Conservation (phyloP, 164 flowering plant species). For the Kingdonia uniflora region DNA sequence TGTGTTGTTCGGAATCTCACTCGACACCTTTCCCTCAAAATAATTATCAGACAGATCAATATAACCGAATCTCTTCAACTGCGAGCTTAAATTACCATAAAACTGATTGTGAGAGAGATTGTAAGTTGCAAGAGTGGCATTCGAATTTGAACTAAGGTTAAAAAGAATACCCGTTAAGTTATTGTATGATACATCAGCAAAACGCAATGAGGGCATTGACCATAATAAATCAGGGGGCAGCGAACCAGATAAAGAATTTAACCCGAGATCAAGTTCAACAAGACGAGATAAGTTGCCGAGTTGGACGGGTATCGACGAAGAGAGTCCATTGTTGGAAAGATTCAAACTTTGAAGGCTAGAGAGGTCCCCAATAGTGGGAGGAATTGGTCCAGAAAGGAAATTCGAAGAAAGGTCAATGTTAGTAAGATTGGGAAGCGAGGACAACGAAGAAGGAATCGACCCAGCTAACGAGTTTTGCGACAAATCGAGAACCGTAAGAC, state of each 20-base stretch:
- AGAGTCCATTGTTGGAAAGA: constrained; percentile 45
- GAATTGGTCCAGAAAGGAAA: constrained; percentile 40
- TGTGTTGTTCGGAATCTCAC: constrained; percentile 19
- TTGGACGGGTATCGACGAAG: constrained; percentile 37
- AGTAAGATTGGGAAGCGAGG: constrained; percentile 15
- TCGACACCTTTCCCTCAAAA: constrained; percentile 49
- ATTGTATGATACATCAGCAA: constrained; percentile 52
- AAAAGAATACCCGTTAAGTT: constrained; percentile 50
- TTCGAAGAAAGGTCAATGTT: constrained; percentile 34
- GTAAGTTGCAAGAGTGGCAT: constrained; percentile 19
- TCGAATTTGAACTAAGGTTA: constrained; percentile 12
- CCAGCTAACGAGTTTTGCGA: constrained; percentile 32
- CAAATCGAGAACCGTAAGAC: constrained; percentile 28
- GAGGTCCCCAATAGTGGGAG: constrained; percentile 26
- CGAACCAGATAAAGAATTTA: constrained; percentile 49
- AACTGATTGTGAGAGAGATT: constrained; percentile 57
- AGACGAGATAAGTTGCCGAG: constrained; percentile 42
- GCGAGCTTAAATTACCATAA: constrained; percentile 39
- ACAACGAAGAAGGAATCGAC: constrained; percentile 21
- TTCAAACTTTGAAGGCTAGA: constrained; percentile 28
- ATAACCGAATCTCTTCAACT: constrained; percentile 20
- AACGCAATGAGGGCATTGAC: constrained; percentile 30
- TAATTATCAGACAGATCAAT: constrained; percentile 61
- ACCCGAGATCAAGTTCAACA: constrained; percentile 52
- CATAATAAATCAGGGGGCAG: constrained; percentile 43